Evolutionary conservation across 768 basidiomycete genomes (phyloP).

Genomic region (Termitomyces sp.): DNA sequence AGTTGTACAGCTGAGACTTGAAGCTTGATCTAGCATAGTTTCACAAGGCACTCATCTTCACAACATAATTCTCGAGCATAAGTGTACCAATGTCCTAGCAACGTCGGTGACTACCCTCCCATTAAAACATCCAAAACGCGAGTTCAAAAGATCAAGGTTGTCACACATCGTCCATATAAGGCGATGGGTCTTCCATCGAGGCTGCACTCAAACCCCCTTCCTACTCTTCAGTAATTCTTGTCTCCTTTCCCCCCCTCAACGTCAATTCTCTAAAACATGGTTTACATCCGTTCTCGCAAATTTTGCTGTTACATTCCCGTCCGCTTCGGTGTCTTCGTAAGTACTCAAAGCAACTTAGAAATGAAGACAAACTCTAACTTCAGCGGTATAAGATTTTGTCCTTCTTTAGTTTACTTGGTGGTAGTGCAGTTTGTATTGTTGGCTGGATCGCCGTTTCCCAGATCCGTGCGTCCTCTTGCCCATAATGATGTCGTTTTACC

Average conservation of each 20-base stretch:
- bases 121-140: conserved; percentile 8
- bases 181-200: conserved; percentile 19
- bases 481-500: background rate
- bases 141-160: conserved; percentile 10
- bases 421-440: conserved; percentile 35
- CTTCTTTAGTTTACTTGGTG: conserved; percentile 34
- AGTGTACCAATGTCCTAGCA: background rate
- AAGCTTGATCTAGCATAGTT: background rate
- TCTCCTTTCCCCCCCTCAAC: conserved; percentile 8
- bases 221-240: conserved; percentile 14
- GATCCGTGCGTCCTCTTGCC: conserved; percentile 29
- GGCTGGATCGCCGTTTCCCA: conserved; percentile 43
- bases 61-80: background rate
- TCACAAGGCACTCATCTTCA: background rate
- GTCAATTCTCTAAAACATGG: conserved; percentile 31
- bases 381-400: conserved; percentile 28
- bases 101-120: conserved; percentile 4
- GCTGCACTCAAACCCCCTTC: conserved; percentile 30
- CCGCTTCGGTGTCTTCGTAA: conserved; percentile 55
- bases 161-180: conserved; percentile 10
- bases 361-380: background rate
- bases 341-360: conserved; percentile 5
- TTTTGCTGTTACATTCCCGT: conserved; percentile 67
- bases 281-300: conserved; percentile 44
- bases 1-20: background rate